phyloP scores from a whole-genome alignment of 805 yeast genomes.

The Schwanniomyces pseudopolymorphus region DNA sequence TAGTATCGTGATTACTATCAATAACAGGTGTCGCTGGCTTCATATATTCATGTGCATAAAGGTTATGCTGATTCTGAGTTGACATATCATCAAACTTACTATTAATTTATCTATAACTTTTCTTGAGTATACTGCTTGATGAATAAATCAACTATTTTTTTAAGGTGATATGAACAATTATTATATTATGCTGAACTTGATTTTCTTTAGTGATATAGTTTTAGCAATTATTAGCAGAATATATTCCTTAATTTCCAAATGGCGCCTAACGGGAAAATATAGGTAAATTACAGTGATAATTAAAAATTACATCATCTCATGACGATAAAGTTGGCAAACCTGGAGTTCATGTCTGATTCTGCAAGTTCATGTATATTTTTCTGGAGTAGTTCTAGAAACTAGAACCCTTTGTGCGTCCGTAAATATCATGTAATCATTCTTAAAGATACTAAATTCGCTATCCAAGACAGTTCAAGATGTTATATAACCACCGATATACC shows the following conservation, averaged over 20 bases:
- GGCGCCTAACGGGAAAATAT: not conserved
- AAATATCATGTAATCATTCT: not conserved
- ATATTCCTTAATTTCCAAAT: not conserved
- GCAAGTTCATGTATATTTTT: not conserved
- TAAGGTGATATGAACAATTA: not conserved
- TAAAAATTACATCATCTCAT: not conserved
- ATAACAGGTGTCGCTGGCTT: slow-evolving; percentile 5
- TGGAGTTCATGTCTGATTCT: not conserved
- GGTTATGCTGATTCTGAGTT: slow-evolving; percentile 7
- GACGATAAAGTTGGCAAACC: not conserved
- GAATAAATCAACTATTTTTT: not conserved
- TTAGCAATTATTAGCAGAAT: not conserved
- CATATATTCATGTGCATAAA: slow-evolving; percentile 7
- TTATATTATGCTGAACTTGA: not conserved
- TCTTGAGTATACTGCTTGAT: not conserved
- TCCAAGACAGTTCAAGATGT: not conserved
- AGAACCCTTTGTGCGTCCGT: not conserved
- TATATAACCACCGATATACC: not conserved
- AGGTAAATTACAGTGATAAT: not conserved
- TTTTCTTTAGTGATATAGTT: not conserved
- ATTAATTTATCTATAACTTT: not conserved
- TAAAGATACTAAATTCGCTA: not conserved
- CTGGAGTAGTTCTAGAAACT: not conserved
- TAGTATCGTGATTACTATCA: slow-evolving; percentile 1
- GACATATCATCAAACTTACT: slow-evolving; percentile 7